Evolutionary conservation across 106 monocot species (phyloP).

Genomic region (Acanthochlamys bracteata): DNA sequence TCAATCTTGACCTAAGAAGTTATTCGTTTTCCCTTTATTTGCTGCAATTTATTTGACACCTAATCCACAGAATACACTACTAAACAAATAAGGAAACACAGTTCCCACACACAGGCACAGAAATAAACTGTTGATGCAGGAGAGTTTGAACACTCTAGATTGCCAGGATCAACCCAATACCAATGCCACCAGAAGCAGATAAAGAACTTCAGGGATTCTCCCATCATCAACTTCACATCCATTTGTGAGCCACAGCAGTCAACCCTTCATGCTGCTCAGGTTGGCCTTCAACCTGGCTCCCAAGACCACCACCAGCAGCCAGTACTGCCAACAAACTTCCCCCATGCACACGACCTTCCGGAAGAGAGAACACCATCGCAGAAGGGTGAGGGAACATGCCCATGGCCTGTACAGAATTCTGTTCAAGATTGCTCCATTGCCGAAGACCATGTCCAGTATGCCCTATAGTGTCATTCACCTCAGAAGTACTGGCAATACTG

Average conservation of each 20-base stretch:
- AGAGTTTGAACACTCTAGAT: not conserved
- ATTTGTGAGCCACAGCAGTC: slow-evolving; percentile 3
- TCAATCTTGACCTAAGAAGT: not conserved
- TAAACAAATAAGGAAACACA: too few relatives aligned
- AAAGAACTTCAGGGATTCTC: not conserved
- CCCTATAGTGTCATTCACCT: slow-evolving; percentile 9
- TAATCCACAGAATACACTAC: too few relatives aligned
- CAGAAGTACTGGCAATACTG: not conserved
- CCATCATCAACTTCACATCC: slow-evolving; percentile 16
- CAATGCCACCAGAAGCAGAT: not conserved
- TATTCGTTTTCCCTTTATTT: not conserved
- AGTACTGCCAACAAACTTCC: slow-evolving; percentile 56
- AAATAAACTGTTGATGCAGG: not conserved
- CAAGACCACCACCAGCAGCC: slow-evolving; percentile 2
- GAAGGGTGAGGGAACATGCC: not conserved
- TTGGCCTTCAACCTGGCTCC: not conserved
- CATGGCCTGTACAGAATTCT: slow-evolving; percentile 12
- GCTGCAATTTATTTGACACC: not conserved
- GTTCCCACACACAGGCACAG: too few relatives aligned
- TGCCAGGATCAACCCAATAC: not conserved
- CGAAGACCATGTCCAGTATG: not conserved
- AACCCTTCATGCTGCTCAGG: slow-evolving; percentile 10
- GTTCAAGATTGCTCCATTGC: slow-evolving; percentile 1
- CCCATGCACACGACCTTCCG: slow-evolving; percentile 89
- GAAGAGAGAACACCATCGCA: slow-evolving; percentile 1